Base-by-base conservation (phyloP, 2,329 filamentous ascomycete genomes). In the Phyllosticta capitalensis region DNA sequence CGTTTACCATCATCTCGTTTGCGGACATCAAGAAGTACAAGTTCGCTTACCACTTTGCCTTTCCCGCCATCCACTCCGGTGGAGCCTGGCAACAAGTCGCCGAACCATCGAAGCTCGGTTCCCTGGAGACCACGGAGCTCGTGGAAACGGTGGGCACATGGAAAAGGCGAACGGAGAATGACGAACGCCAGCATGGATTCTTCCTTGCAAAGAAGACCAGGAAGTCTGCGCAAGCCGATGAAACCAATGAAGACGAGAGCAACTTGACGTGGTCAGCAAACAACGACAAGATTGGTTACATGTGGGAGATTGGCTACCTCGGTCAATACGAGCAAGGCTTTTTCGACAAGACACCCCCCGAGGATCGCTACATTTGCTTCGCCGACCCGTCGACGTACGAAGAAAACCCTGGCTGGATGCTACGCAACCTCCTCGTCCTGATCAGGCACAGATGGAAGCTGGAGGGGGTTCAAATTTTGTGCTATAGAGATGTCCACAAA, bases 31-130 rank as follows among this genome's bases (percentile, higher is more conserved):
- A 99, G 74, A 96, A 95, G 70, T 97, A 97, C 76, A 90, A 87
- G 63, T 96, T 97, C 71, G 90, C 88, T n/a, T 97, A 97, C 75
- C 95, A 95, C 85, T 97, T 97, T 73, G 92, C 88, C 5, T 99
- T 95, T 68, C 94, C 94, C 0, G 91, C 92, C 17, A 80, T 99
- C 52, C 92, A 95, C 71, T 95, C 92, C 3, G 87, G 92, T 58
- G 90, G 90, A 1, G 79, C 81, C 26, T 99, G 94, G 94, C 86
- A 83, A 66, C 52, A 28, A 9, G 63, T 69, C 4, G 66, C 70
- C 5, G 68, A 69, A 20, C 62, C 63, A 2, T 66, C 78, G 1
- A 73, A 73, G 54, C 75, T 97, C 54, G 83, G 79, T 2, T 69
- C 81, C 2, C 77, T 82, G 63, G 92, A 97, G 72, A 92, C 87